A percentile compares a stretch with the other conserved stretches of the same genome.
phyloP scores from a whole-genome alignment of 192 early-diverging fungal genomes.

The Coemansia sp. region DNA sequence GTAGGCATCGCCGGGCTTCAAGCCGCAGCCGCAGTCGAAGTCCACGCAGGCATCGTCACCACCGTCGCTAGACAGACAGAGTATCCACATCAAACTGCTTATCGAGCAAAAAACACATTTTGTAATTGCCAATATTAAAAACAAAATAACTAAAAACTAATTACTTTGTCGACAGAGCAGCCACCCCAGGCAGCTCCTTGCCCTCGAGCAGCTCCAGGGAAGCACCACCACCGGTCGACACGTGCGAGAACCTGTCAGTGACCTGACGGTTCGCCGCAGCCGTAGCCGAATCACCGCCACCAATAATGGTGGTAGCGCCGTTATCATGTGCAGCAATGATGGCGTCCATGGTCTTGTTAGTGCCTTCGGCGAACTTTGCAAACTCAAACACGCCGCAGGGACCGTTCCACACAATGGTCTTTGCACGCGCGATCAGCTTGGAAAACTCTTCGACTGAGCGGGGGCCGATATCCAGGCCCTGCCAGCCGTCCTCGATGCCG shows the following conservation, averaged over 20 bases:
- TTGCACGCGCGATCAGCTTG: slow-evolving; percentile 65
- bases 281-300: slow-evolving; percentile 98
- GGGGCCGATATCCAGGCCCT: slow-evolving; percentile 89
- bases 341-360: slow-evolving; percentile 81
- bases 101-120: too few relatives aligned
- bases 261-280: slow-evolving; percentile 85
- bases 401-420: slow-evolving; percentile 99
- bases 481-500: slow-evolving; percentile 87
- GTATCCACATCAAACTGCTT: too few relatives aligned
- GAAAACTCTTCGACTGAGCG: slow-evolving; percentile 73
- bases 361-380: slow-evolving; percentile 86
- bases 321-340: slow-evolving; percentile 78
- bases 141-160: not conserved
- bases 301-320: slow-evolving; percentile 89
- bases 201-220: slow-evolving; percentile 95
- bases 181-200: slow-evolving; percentile 79
- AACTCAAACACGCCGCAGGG: slow-evolving; percentile 98
- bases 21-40: slow-evolving; percentile 6
- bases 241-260: slow-evolving; percentile 87
- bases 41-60: not conserved
- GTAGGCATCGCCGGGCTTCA: slow-evolving; percentile 2
- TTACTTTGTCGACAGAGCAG: slow-evolving; percentile 65
- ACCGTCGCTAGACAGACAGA: not conserved
- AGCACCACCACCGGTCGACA: slow-evolving; percentile 96
- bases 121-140: not conserved